Evolutionary conservation across 495 filamentous ascomycete genomes (phyloP).

Genomic region (Neurospora sp.): DNA sequence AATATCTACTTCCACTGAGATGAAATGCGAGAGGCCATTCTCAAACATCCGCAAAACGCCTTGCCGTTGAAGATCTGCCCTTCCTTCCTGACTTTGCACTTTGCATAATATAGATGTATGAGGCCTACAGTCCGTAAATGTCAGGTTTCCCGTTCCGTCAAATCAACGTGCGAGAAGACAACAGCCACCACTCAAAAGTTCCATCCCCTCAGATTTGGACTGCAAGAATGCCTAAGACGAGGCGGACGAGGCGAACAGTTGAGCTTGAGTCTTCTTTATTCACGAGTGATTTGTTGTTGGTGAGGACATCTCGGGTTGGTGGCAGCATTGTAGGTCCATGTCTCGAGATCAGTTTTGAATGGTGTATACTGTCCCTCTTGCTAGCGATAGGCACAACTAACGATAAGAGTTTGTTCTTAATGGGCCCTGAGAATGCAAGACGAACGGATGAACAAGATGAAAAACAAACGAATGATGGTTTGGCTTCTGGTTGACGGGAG

Average conservation of each 20-base stretch:
- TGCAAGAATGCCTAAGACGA: not conserved
- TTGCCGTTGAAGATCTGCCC: not conserved
- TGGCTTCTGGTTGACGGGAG: not conserved
- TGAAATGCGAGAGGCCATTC: not conserved
- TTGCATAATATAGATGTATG: not conserved
- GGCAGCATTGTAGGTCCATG: not conserved
- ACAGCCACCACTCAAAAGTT: not conserved
- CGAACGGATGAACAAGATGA: not conserved
- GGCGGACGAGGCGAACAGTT: not conserved
- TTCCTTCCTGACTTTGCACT: not conserved
- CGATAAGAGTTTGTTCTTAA: not conserved
- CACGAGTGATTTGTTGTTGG: not conserved
- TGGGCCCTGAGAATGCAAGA: not conserved
- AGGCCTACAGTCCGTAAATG: not conserved
- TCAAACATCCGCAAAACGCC: not conserved
- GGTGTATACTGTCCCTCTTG: not conserved
- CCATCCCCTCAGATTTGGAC: not conserved
- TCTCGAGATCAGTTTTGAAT: too few species aligned
- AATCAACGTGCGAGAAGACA: not conserved
- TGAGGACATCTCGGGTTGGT: not conserved
- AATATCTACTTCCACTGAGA: not conserved
- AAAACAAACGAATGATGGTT: not conserved
- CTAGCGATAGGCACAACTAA: not conserved
- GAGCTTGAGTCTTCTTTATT: not conserved
- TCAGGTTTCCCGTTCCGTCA: not conserved